Base-by-base conservation (phyloP, 495 filamentous ascomycete genomes). In the Lasiosphaeria miniovina region DNA sequence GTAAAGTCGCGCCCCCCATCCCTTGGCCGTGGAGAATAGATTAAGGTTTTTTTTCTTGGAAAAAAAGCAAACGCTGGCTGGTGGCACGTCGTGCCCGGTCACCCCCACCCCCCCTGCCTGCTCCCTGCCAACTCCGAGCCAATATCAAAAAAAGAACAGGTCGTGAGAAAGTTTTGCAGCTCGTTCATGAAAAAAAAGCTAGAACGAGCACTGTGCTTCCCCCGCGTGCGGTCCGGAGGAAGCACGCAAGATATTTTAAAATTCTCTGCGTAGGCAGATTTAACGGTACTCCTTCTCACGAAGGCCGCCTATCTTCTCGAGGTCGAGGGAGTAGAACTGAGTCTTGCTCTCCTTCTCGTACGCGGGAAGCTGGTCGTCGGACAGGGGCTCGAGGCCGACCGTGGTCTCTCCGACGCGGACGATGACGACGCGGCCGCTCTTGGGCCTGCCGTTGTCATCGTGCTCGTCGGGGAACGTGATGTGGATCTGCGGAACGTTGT, bases 391-490 rank as follows among this genome's bases (percentile, higher is more conserved):
- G 59, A 98, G 79, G 38, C 93, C 95, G 54, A 96, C 84, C 51
- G 85, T 82, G 49, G 90, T 87, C 50, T 98, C 95, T 59, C 92
- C 93, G 61, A 98, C 91, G 49, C 88, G 81, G 33, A 98, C 93
- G 10, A 98, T 84, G n/a, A 98, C 88, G 33, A 96, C 89, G 9
- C 91, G 83, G 34, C 92, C 93, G 52, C 88, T 92, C 77, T 88
- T 90, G 60, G 83, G 83, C 71, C 88, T 89, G 57, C 95, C 95
- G 49, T 86, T 84, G 64, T 96, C 89, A 66, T 92, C 93, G 54
- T 89, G 84, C 80, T 98, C 93, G 64, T 98, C 94, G 12, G 94
- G 94, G 77, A 98, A 97, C 0, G 94, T 98, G 69, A 98, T 96
- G 72, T 93, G 90, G 68, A 98, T 98, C 75, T 97, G 91, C 10